Base-by-base conservation (phyloP, 106 monocot genomes). In the Ottelia alismoides region DNA sequence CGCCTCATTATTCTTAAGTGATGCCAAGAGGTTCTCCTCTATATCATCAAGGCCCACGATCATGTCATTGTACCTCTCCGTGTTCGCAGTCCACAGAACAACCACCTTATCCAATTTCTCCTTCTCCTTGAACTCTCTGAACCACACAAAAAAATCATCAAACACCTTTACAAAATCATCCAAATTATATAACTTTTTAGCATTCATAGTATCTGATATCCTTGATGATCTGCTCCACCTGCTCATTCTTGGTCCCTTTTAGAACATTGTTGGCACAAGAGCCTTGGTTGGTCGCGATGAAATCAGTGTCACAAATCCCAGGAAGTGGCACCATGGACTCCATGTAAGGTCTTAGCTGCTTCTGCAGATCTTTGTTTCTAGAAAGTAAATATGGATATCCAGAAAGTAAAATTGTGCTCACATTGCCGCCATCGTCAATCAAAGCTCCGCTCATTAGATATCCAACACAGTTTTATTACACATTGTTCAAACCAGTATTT, bases 351-450 rank as follows among this genome's bases (percentile, higher is more conserved):
- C 83, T 73, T 20, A 88, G 67, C 57, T 88, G 82, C 65, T 82
- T 82, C 70, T 88, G 88, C 20, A 88, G 72, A 71, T 88, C 88
- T n/a, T n/a, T n/a, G n/a, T n/a, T n/a, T n/a, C n/a, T n/a, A n/a
- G n/a, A n/a, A n/a, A n/a, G n/a, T n/a, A n/a, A n/a, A n/a, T n/a
- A n/a, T n/a, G n/a, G n/a, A n/a, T n/a, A n/a, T n/a, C n/a, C n/a
- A n/a, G n/a, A n/a, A n/a, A n/a, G n/a, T n/a, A n/a, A n/a, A n/a
- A n/a, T n/a, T n/a, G n/a, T n/a, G n/a, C n/a, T n/a, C n/a, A n/a
- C n/a, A n/a, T n/a, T n/a, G n/a, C n/a, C n/a, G n/a, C n/a, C n/a
- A n/a, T n/a, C n/a, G n/a, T n/a, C n/a, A n/a, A n/a, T n/a, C n/a
- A n/a, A n/a, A n/a, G n/a, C n/a, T n/a, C n/a, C n/a, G n/a, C n/a